phyloP scores from a whole-genome alignment of 2,329 filamentous ascomycete genomes.

The Celoporthe dispersa region DNA sequence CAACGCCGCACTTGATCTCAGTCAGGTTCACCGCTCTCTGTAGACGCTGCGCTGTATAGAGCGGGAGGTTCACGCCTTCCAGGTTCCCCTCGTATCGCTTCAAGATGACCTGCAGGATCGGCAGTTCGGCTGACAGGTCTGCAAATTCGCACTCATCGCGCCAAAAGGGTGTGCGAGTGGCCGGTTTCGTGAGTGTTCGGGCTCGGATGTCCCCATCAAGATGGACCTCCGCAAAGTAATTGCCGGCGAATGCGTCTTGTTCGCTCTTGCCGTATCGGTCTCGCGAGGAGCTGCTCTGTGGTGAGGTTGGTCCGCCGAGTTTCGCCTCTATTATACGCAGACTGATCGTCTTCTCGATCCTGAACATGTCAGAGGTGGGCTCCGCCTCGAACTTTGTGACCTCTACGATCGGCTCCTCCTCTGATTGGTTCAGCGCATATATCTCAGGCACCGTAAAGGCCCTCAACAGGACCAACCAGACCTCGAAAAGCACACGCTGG shows the following conservation, averaged over 20 bases:
- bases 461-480: constrained; percentile 91
- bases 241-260: constrained; percentile 59
- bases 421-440: constrained; percentile 65
- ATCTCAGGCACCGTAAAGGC: constrained; percentile 92
- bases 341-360: constrained; percentile 64
- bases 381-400: constrained; percentile 46
- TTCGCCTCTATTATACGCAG: constrained; percentile 67
- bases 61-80: constrained; percentile 51
- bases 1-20: constrained; percentile 67
- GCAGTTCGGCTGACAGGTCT: constrained; percentile 72
- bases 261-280: constrained; percentile 42
- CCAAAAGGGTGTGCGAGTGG: constrained; percentile 79
- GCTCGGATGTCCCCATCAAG: constrained; percentile 80
- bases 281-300: constrained; percentile 36
- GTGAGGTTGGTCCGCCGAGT: constrained; percentile 47
- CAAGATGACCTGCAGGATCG: constrained; percentile 71
- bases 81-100: constrained; percentile 64
- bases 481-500: constrained; percentile 87
- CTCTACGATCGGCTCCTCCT: constrained; percentile 49
- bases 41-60: constrained; percentile 48
- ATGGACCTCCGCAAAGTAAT: constrained; percentile 79
- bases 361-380: constrained; percentile 56
- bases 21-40: constrained; percentile 49
- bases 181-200: constrained; percentile 72
- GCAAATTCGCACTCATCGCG: constrained; percentile 78